phyloP scores from a whole-genome alignment of 2,329 filamentous ascomycete genomes.

The Cercospora berteroae region DNA sequence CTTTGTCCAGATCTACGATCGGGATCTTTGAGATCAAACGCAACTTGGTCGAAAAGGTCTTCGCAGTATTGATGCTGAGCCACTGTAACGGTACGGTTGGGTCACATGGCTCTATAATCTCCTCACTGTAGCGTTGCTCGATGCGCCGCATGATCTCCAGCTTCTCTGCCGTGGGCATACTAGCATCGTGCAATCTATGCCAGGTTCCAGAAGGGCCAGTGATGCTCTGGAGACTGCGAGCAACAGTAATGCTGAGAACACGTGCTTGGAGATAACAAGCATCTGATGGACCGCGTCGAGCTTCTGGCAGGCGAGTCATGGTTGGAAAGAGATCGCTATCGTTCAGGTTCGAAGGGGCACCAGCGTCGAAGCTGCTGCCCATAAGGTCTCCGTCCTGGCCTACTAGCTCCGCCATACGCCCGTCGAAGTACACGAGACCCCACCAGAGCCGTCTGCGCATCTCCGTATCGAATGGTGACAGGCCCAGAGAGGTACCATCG shows the following conservation, averaged over 20 bases:
- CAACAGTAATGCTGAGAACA: slow-evolving; percentile 23
- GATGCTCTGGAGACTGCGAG: slow-evolving; percentile 24
- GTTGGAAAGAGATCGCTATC: slow-evolving; percentile 51
- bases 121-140: slow-evolving; percentile 27
- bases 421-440: slow-evolving; percentile 62
- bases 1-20: slow-evolving; percentile 23
- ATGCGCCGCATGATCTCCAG: slow-evolving; percentile 28
- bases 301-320: slow-evolving; percentile 39
- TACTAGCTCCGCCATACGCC: slow-evolving; percentile 63
- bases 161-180: slow-evolving; percentile 27
- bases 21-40: slow-evolving; percentile 30
- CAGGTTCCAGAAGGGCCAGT: slow-evolving; percentile 28
- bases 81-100: slow-evolving; percentile 30
- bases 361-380: slow-evolving; percentile 29
- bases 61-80: slow-evolving; percentile 29
- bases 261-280: slow-evolving; percentile 32
- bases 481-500: slow-evolving; percentile 31
- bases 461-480: slow-evolving; percentile 38
- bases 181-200: slow-evolving; percentile 25
- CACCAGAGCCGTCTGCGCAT: slow-evolving; percentile 39
- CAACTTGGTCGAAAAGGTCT: slow-evolving; percentile 28
- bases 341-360: slow-evolving; percentile 51
- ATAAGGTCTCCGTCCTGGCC: slow-evolving; percentile 31
- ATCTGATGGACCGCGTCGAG: slow-evolving; percentile 33
- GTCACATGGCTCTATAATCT: slow-evolving; percentile 29